Percentiles rank a stretch among this genome's conserved stretches.
These are phyloP conservation scores for Cladosporium sp. DNA, from an alignment of 2,329 filamentous ascomycete species.

Conservation along the genomic window DNA sequence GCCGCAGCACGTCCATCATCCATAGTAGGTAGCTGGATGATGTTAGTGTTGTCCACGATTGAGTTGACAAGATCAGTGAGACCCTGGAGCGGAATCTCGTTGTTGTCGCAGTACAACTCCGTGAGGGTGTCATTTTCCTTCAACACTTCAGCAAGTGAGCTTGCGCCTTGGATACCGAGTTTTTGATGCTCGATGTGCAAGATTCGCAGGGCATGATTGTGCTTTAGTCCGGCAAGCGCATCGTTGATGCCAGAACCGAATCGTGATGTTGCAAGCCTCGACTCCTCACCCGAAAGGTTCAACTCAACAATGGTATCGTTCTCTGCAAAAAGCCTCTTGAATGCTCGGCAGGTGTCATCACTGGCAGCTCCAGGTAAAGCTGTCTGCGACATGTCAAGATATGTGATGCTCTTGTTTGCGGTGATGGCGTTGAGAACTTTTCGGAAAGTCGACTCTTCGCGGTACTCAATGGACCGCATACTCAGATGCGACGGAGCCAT, in stretches of 20 bases:
- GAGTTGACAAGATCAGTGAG: slow-evolving; percentile 66
- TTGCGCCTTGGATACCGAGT: slow-evolving; percentile 64
- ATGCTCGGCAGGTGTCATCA: slow-evolving; percentile 59
- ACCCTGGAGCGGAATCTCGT: slow-evolving; percentile 65
- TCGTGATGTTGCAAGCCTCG: slow-evolving; percentile 64
- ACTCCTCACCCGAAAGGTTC: slow-evolving; percentile 67
- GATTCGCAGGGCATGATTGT: slow-evolving; percentile 57
- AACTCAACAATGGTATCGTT: slow-evolving; percentile 63
- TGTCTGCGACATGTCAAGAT: slow-evolving; percentile 65
- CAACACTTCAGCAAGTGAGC: slow-evolving; percentile 63
- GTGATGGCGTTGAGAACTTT: slow-evolving; percentile 58
- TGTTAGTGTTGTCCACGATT: slow-evolving; percentile 58
- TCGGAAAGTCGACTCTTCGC: slow-evolving; percentile 59
- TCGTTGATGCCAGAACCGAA: slow-evolving; percentile 65
- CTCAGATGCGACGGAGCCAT: slow-evolving; percentile 59
- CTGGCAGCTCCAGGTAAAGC: slow-evolving; percentile 65
- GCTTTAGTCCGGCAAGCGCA: slow-evolving; percentile 59
- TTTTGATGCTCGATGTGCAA: slow-evolving; percentile 64
- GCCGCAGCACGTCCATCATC: slow-evolving; percentile 56
- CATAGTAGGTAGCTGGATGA: slow-evolving; percentile 61
- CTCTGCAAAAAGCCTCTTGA: slow-evolving; percentile 61
- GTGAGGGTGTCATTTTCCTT: slow-evolving; percentile 58
- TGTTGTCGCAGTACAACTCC: slow-evolving; percentile 67
- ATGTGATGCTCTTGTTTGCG: slow-evolving; percentile 58
- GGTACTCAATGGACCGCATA: slow-evolving; percentile 65